Conservation (phyloP, 2,329 filamentous ascomycete species). For the Trichoderma brevicompactum region DNA sequence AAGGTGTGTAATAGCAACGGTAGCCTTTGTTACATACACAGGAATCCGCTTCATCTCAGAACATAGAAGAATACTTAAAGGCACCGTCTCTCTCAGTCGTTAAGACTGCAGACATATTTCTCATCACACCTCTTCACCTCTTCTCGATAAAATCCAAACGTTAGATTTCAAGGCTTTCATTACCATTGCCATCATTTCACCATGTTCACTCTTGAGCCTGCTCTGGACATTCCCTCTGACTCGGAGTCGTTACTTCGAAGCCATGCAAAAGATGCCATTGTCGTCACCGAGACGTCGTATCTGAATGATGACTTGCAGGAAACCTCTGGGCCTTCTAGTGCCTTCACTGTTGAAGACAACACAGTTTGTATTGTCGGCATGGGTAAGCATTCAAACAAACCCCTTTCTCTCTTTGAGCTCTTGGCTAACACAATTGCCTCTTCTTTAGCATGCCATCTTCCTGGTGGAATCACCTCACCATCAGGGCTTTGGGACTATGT, state of each 20-base stretch:
- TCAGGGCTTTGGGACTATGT: conserved; percentile 40
- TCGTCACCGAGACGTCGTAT: conserved; percentile 11
- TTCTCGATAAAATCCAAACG: background rate
- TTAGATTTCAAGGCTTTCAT: background rate
- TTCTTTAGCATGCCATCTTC: conserved; percentile 23
- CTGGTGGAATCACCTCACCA: conserved; percentile 25
- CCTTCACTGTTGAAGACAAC: conserved; percentile 13
- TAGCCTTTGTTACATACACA: background rate
- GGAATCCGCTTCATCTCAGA: background rate
- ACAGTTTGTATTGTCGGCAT: conserved; percentile 23
- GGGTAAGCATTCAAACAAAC: background rate
- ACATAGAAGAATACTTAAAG: conserved; percentile 9
- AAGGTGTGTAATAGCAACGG: background rate
- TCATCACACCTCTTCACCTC: background rate
- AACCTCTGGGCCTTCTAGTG: conserved; percentile 21
- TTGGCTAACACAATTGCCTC: background rate
- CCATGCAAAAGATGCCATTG: conserved; percentile 15
- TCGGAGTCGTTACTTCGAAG: conserved; percentile 16
- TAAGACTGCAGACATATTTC: background rate
- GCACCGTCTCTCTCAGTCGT: background rate
- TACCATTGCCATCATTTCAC: background rate
- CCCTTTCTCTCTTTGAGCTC: accelerated
- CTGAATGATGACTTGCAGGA: conserved; percentile 15
- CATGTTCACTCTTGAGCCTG: conserved; percentile 23
- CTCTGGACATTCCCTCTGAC: conserved; percentile 11